Evolutionary conservation across 140 eudicot genomes (phyloP), one percentile per base, ranked within the genome.

Genomic region (Stevia rebaudiana): DNA sequence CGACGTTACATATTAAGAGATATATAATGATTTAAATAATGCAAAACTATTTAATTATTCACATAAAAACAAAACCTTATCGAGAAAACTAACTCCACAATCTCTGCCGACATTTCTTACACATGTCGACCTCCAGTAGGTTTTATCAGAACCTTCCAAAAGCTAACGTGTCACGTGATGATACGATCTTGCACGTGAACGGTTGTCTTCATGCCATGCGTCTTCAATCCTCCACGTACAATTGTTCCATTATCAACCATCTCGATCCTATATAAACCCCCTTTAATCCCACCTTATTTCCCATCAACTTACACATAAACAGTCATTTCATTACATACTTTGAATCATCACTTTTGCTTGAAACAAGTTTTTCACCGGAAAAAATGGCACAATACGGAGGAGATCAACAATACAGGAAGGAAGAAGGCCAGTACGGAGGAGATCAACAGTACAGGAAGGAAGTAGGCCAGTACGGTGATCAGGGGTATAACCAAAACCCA

Each of bases 321-420:
- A 43, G 5, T 24, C 23, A 9, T 11, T 50, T n/a, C 25, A 67
- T 67, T 67, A 37, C 33, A n/a, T 28, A 28, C 2, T 28, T 28
- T 28, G 33, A 2, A 39, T 35, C 17, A 64, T n/a, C 52, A 22
- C 61, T 6, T 30, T 17, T 2, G 10, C 62, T 31, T 28, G 2
- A 28, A 28, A 28, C 33, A 16, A 35, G 18, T 50, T 58, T 11
- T 55, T 73, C 33, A 56, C 65, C 39, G 8, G 17, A 61, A 41
- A 67, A 68, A 31, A 75, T 75, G 80, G 80, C 80, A 52, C 67
- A 75, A 75, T 68, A 68, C 18, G 80, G 75, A 75, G 67, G 80
- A 61, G 75, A 65, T 0, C 46, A 75, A 5, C 13, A 13, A 9
- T 60, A 68, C 75, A 57, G 19, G 19, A 69, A 68, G 33, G 52